A percentile compares a stretch with the other conserved stretches of the same genome.
phyloP scores from a whole-genome alignment of 2,329 filamentous ascomycete species.

The Leptographium radiaticola region DNA sequence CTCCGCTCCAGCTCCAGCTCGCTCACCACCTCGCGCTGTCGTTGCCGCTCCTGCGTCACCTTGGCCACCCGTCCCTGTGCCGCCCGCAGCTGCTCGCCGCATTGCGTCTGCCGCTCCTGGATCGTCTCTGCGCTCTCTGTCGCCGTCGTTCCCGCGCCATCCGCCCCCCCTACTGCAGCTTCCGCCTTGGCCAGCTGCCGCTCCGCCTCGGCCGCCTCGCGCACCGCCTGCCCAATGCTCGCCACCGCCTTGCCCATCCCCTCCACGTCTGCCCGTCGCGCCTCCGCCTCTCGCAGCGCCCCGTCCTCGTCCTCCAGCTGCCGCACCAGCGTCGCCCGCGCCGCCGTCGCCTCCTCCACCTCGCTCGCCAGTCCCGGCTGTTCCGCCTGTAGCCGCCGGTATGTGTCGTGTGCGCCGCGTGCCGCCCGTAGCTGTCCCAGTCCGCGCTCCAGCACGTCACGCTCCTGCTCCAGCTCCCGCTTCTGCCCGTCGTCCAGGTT shows the following conservation, averaged over 20 bases:
- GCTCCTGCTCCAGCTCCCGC: constrained; percentile 38
- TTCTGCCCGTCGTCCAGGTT: constrained; percentile 50
- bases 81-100: constrained; percentile 53
- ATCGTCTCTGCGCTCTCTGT: constrained; percentile 53
- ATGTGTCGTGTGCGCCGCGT: constrained; percentile 59
- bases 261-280: constrained; percentile 42
- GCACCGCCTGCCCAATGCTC: constrained; percentile 58
- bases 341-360: constrained; percentile 35
- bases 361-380: constrained; percentile 57
- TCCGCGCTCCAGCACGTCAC: constrained; percentile 41
- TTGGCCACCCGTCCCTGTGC: constrained; percentile 53
- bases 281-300: constrained; percentile 49
- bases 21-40: constrained; percentile 53
- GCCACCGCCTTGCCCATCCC: constrained; percentile 62
- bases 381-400: constrained; percentile 50
- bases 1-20: constrained; percentile 64
- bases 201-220: constrained; percentile 58
- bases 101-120: constrained; percentile 56
- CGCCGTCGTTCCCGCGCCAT: constrained; percentile 23
- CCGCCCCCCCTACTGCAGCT: constrained; percentile 62
- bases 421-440: constrained; percentile 49
- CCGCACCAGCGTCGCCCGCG: constrained; percentile 46
- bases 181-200: constrained; percentile 62
- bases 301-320: constrained; percentile 57
- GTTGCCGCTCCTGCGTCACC: constrained; percentile 57